Conservation (phyloP, 176 grass and related monocot species). For the Avena sativa region DNA sequence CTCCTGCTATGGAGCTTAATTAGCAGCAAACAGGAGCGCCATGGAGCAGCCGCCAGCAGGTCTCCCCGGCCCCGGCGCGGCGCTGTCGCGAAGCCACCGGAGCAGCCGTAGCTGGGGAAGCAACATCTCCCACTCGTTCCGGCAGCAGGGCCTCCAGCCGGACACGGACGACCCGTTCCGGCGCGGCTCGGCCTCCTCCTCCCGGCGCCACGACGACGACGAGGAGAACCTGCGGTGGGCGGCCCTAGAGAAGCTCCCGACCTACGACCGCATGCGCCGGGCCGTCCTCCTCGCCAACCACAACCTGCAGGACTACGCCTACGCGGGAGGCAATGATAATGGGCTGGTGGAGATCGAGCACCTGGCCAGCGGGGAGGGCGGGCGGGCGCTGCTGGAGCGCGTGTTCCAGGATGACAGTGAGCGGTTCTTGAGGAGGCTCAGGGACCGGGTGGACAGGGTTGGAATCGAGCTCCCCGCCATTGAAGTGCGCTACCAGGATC, state of each 20-base stretch:
- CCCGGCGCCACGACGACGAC: slow-evolving; percentile 54
- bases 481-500: slow-evolving; percentile 73
- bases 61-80: too few relatives aligned
- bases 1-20: too few relatives aligned
- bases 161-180: slow-evolving; percentile 59
- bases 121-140: slow-evolving; percentile 50
- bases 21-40: too few relatives aligned
- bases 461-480: slow-evolving; percentile 77
- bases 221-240: slow-evolving; percentile 94
- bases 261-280: slow-evolving; percentile 78
- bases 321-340: background rate
- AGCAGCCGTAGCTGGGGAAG: slow-evolving; percentile 21
- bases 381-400: slow-evolving; percentile 32
- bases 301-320: too few relatives aligned
- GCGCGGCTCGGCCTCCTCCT: background rate
- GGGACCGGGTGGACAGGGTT: slow-evolving; percentile 48
- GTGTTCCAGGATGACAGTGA: slow-evolving; percentile 1
- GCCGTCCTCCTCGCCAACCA: background rate
- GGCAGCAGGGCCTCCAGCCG: background rate
- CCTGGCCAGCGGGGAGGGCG: background rate
- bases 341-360: slow-evolving; percentile 29
- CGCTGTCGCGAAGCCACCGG: too few relatives aligned
- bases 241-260: slow-evolving; percentile 92
- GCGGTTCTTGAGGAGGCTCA: background rate
- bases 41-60: too few relatives aligned